A percentile compares a stretch with the other conserved stretches of the same genome.
These are phyloP conservation scores for Boehmeria nivea DNA, from an alignment of 306 rosid genomes.

Conservation along the genomic window DNA sequence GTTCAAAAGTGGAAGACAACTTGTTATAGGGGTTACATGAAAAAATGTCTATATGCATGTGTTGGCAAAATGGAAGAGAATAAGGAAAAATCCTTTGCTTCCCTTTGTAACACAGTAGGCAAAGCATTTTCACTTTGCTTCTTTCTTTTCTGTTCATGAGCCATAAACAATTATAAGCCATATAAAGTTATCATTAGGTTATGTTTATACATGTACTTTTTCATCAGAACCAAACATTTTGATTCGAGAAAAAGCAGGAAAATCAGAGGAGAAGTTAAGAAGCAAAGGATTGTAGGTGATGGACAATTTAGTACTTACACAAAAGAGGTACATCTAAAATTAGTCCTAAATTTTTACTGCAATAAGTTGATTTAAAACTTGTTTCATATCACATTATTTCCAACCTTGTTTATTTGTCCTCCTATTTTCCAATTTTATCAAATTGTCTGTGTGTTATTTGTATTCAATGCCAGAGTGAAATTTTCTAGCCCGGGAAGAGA, in stretches of 20 bases:
- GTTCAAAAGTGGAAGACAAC: constrained; percentile 17
- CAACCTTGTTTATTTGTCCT: no score
- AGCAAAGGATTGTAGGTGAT: constrained; percentile 8
- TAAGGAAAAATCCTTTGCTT: constrained; percentile 45
- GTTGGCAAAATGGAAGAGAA: constrained; percentile 3
- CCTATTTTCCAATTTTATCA: no score
- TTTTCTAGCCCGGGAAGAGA: constrained; percentile 29
- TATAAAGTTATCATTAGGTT: not conserved
- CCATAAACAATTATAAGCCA: constrained; percentile 7
- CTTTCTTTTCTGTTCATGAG: constrained; percentile 23
- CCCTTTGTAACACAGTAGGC: constrained; percentile 29
- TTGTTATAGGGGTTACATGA: constrained; percentile 19
- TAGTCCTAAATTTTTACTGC: no score
- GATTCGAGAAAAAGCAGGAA: not conserved
- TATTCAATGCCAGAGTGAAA: constrained; percentile 31
- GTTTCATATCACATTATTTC: no score
- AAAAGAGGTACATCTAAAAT: constrained; percentile 30
- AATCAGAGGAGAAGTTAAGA: no score
- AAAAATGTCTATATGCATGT: constrained; percentile 17
- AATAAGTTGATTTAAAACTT: no score
- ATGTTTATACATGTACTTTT: constrained; percentile 12
- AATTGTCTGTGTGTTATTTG: not conserved
- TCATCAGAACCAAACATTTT: constrained; percentile 10
- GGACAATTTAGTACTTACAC: constrained; percentile 25
- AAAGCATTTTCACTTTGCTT: constrained; percentile 35